These are phyloP conservation scores for Cornus controversa DNA, from an alignment of 148 eudicot genomes.

Conservation along the genomic window DNA sequence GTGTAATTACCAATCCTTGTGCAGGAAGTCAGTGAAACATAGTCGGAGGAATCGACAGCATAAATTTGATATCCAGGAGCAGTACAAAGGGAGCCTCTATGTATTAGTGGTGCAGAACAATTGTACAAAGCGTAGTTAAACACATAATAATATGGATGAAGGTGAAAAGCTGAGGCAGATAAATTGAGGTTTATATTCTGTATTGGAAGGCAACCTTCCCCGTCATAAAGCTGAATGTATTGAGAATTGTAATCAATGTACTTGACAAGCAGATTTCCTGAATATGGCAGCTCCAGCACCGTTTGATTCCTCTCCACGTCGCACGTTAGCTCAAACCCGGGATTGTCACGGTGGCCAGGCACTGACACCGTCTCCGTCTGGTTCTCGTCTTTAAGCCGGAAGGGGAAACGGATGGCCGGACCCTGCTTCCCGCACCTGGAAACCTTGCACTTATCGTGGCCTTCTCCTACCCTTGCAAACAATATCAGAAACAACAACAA, in stretches of 20 bases:
- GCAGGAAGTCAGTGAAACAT: too few relatives aligned
- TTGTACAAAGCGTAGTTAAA: neutral
- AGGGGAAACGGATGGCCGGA: slow-evolving; percentile 32
- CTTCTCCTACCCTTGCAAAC: slow-evolving; percentile 4
- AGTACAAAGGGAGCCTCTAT: neutral
- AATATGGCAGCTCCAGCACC: neutral
- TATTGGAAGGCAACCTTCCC: neutral
- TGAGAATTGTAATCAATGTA: neutral
- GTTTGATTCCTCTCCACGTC: neutral
- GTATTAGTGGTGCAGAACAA: neutral
- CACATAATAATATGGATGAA: neutral
- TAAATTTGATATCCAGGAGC: neutral
- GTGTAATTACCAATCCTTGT: too few relatives aligned
- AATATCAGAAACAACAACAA: neutral
- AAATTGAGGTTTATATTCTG: neutral
- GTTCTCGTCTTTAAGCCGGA: slow-evolving; percentile 20
- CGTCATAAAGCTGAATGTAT: neutral
- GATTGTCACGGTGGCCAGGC: slow-evolving; percentile 21
- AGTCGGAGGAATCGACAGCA: neutral
- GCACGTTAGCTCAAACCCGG: slow-evolving; percentile 30
- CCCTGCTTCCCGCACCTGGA: too few relatives aligned
- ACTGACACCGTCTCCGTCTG: too few relatives aligned
- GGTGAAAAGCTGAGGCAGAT: neutral
- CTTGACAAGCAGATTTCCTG: neutral
- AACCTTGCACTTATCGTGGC: too few relatives aligned